Base-by-base conservation (phyloP, 139 green algal genomes). In the Chlamydomonas schloesseri region DNA sequence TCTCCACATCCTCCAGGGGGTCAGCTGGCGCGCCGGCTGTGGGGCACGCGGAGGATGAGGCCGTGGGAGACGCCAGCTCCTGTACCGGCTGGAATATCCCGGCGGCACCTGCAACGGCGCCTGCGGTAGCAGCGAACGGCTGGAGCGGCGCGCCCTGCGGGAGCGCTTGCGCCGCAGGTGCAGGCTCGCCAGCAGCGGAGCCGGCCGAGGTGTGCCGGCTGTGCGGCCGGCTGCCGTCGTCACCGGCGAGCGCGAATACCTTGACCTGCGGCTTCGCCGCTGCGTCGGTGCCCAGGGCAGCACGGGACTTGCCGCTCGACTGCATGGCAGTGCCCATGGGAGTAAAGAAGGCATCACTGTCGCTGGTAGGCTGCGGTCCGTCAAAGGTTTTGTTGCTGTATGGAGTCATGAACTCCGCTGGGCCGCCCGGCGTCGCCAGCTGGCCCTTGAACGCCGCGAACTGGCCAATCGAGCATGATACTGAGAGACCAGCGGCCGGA, bases 361-460 rank as follows among this genome's bases (percentile, higher is more conserved):
- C 64, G 33, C 17, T 73, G 10, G 65, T 24, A 26, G 20, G 33
- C 26, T 73, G 28, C 20, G 37, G 24, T 1, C 23, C 62, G 37
- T 62, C 60, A 62, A 58, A 83, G 29, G 60, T 47, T 62, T 84
- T 84, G 46, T 84, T 84, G 64, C 42, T 68, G 29, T 74, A 84
- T 3, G 78, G 78, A 2, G 78, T 84, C 28, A 75, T 75, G 42
- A 84, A 84, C 3, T 33, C 13, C 1, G 26, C 60, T 64, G 60
- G 60, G 31, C 57, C 17, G 33, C 47, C 58, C 24, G 55, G 20
- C 23, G 20, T 42, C 2, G 36, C 1, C 26, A 68, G 8, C 6
- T 81, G 53, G 31, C 62, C 37, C 60, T 73, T 73, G 15, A 73
- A 23, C 31, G 57, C 76, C 20, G 60, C 62, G 26, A 84, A 46